Evolutionary conservation across 345 rosid species (phyloP).

Genomic region (Eucalyptus polybractea): DNA sequence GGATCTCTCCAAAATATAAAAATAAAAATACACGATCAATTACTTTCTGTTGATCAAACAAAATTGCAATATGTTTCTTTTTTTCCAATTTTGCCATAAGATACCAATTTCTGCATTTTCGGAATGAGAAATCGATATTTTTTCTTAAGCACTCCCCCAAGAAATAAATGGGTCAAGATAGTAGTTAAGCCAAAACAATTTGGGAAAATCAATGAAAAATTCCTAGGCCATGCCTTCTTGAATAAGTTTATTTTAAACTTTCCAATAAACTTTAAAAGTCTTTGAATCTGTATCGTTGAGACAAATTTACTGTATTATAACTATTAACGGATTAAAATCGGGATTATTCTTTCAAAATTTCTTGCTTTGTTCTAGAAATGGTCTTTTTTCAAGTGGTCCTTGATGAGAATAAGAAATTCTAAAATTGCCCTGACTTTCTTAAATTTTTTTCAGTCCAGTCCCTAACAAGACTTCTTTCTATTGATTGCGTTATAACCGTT

Average conservation of each 20-base stretch:
- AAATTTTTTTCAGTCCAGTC: not conserved
- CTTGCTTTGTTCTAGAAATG: not conserved
- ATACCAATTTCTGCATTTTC: too few species aligned
- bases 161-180: not conserved
- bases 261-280: not conserved
- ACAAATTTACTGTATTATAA: not conserved
- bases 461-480: not conserved
- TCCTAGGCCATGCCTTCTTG: too few species aligned
- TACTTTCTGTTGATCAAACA: too few species aligned
- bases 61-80: not conserved
- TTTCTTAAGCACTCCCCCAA: too few species aligned
- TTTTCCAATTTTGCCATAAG: not conserved
- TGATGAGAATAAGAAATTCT: too few species aligned
- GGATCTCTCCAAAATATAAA: not conserved
- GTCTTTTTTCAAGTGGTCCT: not conserved
- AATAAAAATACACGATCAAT: not conserved
- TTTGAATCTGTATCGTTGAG: rapidly evolving
- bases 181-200: not conserved
- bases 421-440: too few species aligned
- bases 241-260: not conserved
- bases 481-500: not conserved
- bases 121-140: not conserved
- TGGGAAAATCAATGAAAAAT: not conserved
- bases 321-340: rapidly evolving
- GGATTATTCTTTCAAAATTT: not conserved